phyloP scores from a whole-genome alignment of 2,329 filamentous ascomycete species.

The Colletotrichum musicola region DNA sequence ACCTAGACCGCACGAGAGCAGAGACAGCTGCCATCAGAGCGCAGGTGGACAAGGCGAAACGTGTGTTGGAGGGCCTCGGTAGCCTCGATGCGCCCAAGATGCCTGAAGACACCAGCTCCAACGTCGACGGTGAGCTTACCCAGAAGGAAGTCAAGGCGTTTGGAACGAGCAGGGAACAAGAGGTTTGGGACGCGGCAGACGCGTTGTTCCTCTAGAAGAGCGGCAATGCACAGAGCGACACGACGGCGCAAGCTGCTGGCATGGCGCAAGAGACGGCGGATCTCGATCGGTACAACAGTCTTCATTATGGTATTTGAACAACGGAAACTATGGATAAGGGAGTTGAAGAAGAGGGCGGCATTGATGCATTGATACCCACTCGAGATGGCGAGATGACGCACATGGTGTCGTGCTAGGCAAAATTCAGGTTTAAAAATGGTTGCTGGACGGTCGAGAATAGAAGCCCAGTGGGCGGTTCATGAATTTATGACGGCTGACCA shows the following conservation, averaged over 20 bases:
- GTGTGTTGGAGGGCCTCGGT: constrained; percentile 77
- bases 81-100: constrained; percentile 56
- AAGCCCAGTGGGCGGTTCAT: not conserved
- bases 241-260: not conserved
- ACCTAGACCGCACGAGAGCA: constrained; percentile 77
- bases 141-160: constrained; percentile 6
- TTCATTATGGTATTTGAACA: too few species aligned
- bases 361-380: constrained; percentile 18
- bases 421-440: too few species aligned
- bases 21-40: constrained; percentile 79
- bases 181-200: constrained; percentile 59
- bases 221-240: not conserved
- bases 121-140: constrained; percentile 11
- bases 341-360: not conserved
- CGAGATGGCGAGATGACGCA: not conserved
- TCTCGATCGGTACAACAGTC: not conserved
- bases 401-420: too few species aligned
- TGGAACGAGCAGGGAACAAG: constrained; percentile 36
- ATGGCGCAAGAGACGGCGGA: not conserved
- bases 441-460: too few species aligned
- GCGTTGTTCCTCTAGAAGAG: constrained; percentile 51
- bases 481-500: constrained; percentile 9
- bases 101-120: not conserved
- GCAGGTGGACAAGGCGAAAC: constrained; percentile 78
- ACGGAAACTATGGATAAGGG: too few species aligned